A percentile compares a stretch with the other conserved stretches of the same genome.
phyloP scores from a whole-genome alignment of 78 protist species.

The Polysphondylium violaceum region DNA sequence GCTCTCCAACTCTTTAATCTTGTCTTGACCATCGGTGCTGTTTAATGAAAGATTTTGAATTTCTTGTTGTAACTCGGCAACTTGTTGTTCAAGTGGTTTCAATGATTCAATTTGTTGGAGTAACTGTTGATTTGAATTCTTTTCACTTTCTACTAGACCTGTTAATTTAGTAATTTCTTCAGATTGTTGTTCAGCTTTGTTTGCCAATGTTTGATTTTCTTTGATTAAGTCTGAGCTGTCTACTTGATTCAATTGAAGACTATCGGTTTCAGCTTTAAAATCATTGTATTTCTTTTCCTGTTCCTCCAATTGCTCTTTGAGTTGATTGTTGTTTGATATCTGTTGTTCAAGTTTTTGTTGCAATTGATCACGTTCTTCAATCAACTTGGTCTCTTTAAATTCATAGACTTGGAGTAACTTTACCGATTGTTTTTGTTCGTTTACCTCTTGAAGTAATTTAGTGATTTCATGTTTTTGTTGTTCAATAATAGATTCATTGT shows the following conservation, averaged over 20 bases:
- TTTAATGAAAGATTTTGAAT: neutral
- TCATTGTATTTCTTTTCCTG: neutral
- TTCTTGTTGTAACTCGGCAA: constrained; percentile 4
- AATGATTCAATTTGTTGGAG: neutral
- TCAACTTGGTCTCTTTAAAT: constrained; percentile 34
- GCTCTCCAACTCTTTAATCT: neutral
- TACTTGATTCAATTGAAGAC: neutral
- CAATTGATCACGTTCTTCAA: constrained; percentile 15
- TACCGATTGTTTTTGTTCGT: constrained; percentile 36
- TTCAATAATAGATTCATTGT: neutral
- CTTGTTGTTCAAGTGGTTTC: neutral
- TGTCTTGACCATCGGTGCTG: neutral
- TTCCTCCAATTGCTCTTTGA: neutral
- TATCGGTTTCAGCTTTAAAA: neutral
- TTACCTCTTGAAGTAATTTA: neutral
- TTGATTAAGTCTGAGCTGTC: neutral
- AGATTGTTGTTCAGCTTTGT: constrained; percentile 9
- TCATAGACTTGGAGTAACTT: constrained; percentile 34
- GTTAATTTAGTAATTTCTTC: neutral
- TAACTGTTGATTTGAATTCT: constrained; percentile 5
- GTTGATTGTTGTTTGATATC: neutral
- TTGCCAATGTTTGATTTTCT: neutral
- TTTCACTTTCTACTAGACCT: constrained; percentile 1
- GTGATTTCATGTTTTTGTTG: constrained; percentile 15
- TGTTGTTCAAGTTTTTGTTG: neutral